Evolutionary conservation across 805 yeast species (phyloP).

Genomic region (Saccharomycopsis fibuligera): DNA sequence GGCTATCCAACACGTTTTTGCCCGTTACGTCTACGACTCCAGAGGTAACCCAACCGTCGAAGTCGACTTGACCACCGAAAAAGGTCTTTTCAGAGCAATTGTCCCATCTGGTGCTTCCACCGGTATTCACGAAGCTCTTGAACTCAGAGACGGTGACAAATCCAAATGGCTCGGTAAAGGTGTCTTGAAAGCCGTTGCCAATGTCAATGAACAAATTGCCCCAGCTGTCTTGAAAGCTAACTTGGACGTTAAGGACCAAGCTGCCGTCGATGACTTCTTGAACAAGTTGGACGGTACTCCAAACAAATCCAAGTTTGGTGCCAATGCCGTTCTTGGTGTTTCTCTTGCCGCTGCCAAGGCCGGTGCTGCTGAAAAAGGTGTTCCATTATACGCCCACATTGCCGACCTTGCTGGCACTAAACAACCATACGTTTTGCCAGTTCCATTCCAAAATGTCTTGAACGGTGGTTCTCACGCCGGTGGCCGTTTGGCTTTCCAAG

Average conservation of each 20-base stretch:
- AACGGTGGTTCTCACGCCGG: slow-evolving; percentile 99
- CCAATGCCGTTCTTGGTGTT: slow-evolving; percentile 97
- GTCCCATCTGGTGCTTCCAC: slow-evolving; percentile 99
- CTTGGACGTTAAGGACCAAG: slow-evolving; percentile 83
- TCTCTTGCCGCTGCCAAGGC: slow-evolving; percentile 96
- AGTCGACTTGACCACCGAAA: slow-evolving; percentile 89
- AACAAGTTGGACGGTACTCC: slow-evolving; percentile 89
- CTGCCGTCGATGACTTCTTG: slow-evolving; percentile 80
- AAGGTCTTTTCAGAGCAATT: slow-evolving; percentile 92
- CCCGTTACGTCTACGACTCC: slow-evolving; percentile 98
- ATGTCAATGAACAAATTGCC: slow-evolving; percentile 91
- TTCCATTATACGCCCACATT: slow-evolving; percentile 90
- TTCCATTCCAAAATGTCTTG: slow-evolving; percentile 97
- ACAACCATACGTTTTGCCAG: slow-evolving; percentile 89
- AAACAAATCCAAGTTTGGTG: slow-evolving; percentile 96
- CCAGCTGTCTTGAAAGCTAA: slow-evolving; percentile 83
- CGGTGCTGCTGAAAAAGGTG: slow-evolving; percentile 92
- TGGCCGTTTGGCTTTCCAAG: slow-evolving; percentile 98
- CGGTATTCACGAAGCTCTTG: slow-evolving; percentile 97
- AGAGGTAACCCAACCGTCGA: slow-evolving; percentile 99
- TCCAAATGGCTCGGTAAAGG: slow-evolving; percentile 98
- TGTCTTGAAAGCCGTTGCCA: slow-evolving; percentile 93
- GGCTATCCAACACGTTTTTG: slow-evolving; percentile 83
- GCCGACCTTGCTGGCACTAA: slow-evolving; percentile 64
- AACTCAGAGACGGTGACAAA: slow-evolving; percentile 97